Base-by-base conservation (phyloP, 2,329 filamentous ascomycete species). In the Xylaria polymorpha region DNA sequence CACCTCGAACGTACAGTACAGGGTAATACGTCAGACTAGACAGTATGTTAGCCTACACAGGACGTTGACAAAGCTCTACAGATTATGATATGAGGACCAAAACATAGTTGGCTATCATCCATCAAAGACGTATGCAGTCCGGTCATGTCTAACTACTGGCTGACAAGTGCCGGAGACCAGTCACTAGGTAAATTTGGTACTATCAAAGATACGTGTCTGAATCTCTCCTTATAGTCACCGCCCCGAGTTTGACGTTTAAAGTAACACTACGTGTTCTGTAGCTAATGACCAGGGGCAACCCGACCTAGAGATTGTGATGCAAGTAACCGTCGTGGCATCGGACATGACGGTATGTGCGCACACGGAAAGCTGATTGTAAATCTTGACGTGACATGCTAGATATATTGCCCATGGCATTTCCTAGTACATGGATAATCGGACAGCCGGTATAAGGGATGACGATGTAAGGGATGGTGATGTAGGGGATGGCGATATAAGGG, bases 301-400 rank as follows among this genome's bases (percentile, higher is more conserved):
- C 63, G 61, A 43, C 44, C 32, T 56, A 41, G 56, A 60, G 67
- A 67, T 61, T 44, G 41, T 22, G 57, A 70, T 71, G 70, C 70
- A 64, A 29, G 64, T 55, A 71, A 61, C 70, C 70, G 70, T 51
- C 12, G 50, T 59, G 64, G 57, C 56, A 44, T 66, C 64, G 61
- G 64, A 64, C 67, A 56, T 61, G 56, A 41, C 60, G 57, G 57
- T 29, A 56, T 48, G 56, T 48, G 60, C 25, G 60, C 59, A 50
- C 25, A 56, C 59, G 56, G 37, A 64, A 67, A 41, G 61, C 46
- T 55, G 18, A n/a, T 64, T 67, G 58, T 60, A 58, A 66, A 65
- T 56, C 64, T 70, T n/a, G 44, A 60, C 25, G 18, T 57, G 43
- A 35, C 18, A 59, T 61, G 48, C 22, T 51, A 51, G 62, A 63